Percentiles rank a stretch among this genome's conserved stretches.
These are phyloP conservation scores for Petunia axillaris DNA, from an alignment of 257 asterid genomes.

Conservation along the genomic window DNA sequence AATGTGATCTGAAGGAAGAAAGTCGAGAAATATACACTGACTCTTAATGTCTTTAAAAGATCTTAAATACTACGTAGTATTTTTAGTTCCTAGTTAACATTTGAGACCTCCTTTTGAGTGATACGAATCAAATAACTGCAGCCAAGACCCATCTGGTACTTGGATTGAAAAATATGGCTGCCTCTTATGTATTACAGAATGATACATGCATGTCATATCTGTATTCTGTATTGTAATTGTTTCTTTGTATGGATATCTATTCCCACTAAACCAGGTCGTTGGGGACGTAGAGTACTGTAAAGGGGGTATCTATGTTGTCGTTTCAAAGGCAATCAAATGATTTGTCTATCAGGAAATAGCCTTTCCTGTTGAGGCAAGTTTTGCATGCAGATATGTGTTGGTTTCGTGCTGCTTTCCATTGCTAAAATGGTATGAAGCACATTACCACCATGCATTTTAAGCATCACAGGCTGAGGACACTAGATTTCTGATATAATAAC, in stretches of 20 bases:
- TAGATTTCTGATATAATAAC: background rate
- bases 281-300: background rate
- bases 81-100: background rate
- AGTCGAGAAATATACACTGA: background rate
- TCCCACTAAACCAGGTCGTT: background rate
- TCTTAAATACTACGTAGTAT: background rate
- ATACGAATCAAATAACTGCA: background rate
- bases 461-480: slow-evolving; percentile 11
- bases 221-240: background rate
- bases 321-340: background rate
- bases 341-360: background rate
- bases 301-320: background rate
- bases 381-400: background rate
- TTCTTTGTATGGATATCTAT: background rate
- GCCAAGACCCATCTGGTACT: background rate
- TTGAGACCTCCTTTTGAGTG: slow-evolving; percentile 9
- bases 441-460: background rate
- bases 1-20: background rate
- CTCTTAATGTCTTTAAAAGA: background rate
- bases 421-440: background rate
- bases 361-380: background rate
- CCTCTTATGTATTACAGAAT: background rate
- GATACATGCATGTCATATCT: background rate
- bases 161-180: background rate
- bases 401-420: background rate